Percentiles rank a stretch among this genome's conserved stretches.
Conservation (phyloP, 805 yeast genomes). For the Maudiozyma saulgeensis region DNA sequence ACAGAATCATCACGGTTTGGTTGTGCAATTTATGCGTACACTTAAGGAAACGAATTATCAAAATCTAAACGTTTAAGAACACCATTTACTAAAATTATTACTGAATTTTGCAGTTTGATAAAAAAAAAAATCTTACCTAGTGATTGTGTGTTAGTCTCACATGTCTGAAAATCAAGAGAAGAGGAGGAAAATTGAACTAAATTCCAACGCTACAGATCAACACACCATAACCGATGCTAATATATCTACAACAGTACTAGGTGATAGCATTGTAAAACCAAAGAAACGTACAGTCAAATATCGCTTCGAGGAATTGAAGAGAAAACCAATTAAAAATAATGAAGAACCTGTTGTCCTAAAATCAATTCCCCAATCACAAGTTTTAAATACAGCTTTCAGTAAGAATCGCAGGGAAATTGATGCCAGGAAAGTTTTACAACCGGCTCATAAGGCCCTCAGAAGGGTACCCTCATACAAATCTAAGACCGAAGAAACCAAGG, state of each 20-base stretch:
- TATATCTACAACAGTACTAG: background rate
- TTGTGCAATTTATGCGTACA: too few species aligned
- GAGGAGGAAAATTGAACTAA: constrained; percentile 9
- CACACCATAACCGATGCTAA: background rate
- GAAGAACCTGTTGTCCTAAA: constrained; percentile 9
- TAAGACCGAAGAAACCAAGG: background rate
- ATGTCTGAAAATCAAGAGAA: constrained; percentile 18
- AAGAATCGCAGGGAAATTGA: background rate
- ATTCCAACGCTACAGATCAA: background rate
- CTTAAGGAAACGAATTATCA: too few species aligned
- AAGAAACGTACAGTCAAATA: background rate
- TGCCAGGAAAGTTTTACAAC: background rate
- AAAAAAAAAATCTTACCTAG: too few species aligned
- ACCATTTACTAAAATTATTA: too few species aligned
- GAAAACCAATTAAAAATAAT: background rate
- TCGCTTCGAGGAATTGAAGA: background rate
- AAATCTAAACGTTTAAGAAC: too few species aligned
- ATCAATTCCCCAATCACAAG: constrained; percentile 25
- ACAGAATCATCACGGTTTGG: too few species aligned
- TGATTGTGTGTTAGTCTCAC: too few species aligned
- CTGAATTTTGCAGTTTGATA: too few species aligned
- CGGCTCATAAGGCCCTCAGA: background rate
- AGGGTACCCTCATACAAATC: constrained; percentile 1
- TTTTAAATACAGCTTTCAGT: constrained; percentile 16
- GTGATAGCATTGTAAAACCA: background rate